These are phyloP conservation scores for Trichoderma koningii DNA, from an alignment of 2,329 filamentous ascomycete species.

Conservation along the genomic window DNA sequence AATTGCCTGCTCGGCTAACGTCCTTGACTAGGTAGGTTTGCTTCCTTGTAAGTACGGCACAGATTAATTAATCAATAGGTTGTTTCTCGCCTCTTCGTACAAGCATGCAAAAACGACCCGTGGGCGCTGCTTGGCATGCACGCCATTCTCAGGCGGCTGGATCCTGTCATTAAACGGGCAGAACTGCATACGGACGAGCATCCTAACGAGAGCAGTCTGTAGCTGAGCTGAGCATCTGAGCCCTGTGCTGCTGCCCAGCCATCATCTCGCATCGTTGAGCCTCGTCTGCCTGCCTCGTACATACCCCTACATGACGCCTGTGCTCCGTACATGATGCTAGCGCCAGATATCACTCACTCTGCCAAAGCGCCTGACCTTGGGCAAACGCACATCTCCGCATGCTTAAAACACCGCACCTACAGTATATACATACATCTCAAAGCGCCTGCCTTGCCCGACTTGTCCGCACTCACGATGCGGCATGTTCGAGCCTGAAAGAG, in stretches of 20 bases:
- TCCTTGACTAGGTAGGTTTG: neutral
- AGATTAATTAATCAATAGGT: neutral
- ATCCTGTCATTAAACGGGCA: too few species aligned
- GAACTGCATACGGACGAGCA: too few species aligned
- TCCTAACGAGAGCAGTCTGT: neutral
- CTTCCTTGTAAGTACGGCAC: neutral
- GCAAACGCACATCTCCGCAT: slow-evolving; percentile 10
- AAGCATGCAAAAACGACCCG: neutral
- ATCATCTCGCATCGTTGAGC: slow-evolving; percentile 22
- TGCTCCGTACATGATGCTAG: slow-evolving; percentile 19
- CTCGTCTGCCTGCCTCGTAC: neutral
- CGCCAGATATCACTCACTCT: neutral
- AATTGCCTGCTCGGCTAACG: slow-evolving; percentile 10
- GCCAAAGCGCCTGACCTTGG: slow-evolving; percentile 7
- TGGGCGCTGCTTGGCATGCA: slow-evolving; percentile 19
- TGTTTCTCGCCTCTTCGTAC: neutral
- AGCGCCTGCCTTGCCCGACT: too few species aligned
- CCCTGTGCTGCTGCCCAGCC: slow-evolving; percentile 12
- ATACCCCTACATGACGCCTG: neutral
- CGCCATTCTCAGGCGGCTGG: slow-evolving; percentile 9
- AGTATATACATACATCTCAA: neutral
- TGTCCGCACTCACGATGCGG: neutral
- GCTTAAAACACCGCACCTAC: slow-evolving; percentile 18
- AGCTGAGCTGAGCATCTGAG: slow-evolving; percentile 12
- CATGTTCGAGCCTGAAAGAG: slow-evolving; percentile 12